Percentiles rank a stretch among this genome's conserved stretches.
Evolutionary conservation across 805 yeast genomes (phyloP).

Genomic region (Metschnikowia proteae): DNA sequence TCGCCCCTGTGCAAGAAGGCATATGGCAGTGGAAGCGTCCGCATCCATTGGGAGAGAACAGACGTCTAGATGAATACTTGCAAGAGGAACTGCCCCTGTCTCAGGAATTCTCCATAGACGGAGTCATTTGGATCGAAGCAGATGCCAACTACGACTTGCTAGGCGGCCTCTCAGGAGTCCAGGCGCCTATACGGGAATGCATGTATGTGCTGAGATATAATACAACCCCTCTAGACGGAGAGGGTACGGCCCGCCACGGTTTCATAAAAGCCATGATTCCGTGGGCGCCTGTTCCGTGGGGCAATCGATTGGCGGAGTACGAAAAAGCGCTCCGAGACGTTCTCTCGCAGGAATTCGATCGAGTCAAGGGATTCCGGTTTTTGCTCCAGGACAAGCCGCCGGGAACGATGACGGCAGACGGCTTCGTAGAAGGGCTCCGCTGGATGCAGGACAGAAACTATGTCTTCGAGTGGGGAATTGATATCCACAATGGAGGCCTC

Average conservation of each 20-base stretch:
- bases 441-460: slow-evolving; percentile 28
- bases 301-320: slow-evolving; percentile 20
- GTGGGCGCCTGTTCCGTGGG: slow-evolving; percentile 43
- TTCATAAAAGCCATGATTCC: slow-evolving; percentile 34
- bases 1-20: slow-evolving; percentile 19
- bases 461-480: slow-evolving; percentile 44
- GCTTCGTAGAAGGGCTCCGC: slow-evolving; percentile 30
- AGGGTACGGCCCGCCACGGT: slow-evolving; percentile 10
- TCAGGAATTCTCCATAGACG: slow-evolving; percentile 17
- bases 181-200: slow-evolving; percentile 24
- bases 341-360: slow-evolving; percentile 8
- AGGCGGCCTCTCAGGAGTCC: slow-evolving; percentile 17
- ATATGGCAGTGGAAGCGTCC: slow-evolving; percentile 30
- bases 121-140: slow-evolving; percentile 33
- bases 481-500: slow-evolving; percentile 31
- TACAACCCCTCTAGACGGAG: slow-evolving; percentile 10
- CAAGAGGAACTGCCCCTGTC: slow-evolving; percentile 5
- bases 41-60: slow-evolving; percentile 21
- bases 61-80: slow-evolving; percentile 26
- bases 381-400: slow-evolving; percentile 42
- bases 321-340: slow-evolving; percentile 14
- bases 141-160: slow-evolving; percentile 23
- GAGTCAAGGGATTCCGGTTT: slow-evolving; percentile 40
- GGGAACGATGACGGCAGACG: slow-evolving; percentile 27
- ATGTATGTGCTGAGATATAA: slow-evolving; percentile 18